phyloP scores from a whole-genome alignment of 73 alveolate genomes.

The Durusdinium trenchii region DNA sequence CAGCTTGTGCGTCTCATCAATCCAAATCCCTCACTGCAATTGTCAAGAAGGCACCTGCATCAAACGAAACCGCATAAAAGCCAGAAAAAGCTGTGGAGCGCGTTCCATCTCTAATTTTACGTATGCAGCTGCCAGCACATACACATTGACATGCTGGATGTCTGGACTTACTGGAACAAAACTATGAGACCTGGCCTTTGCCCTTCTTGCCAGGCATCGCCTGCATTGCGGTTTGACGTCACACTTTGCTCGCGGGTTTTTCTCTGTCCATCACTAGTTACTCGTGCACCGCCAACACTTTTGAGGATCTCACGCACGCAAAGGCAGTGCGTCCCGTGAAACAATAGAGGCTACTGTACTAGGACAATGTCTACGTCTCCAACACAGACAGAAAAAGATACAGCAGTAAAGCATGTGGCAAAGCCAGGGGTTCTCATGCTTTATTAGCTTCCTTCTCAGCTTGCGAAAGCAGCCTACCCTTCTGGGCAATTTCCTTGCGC shows the following conservation, averaged over 20 bases:
- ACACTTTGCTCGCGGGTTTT: too few species aligned
- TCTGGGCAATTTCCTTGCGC: slow-evolving; percentile 62
- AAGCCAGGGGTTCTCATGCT: neutral
- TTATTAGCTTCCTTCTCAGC: neutral
- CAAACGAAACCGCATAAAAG: neutral
- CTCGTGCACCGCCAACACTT: too few species aligned
- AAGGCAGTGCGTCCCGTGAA: too few species aligned
- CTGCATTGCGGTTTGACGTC: too few species aligned
- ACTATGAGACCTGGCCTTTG: slow-evolving; percentile 1
- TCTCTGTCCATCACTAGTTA: too few species aligned
- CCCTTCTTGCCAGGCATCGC: slow-evolving; percentile 25
- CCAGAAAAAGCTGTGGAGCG: neutral
- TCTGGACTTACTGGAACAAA: neutral
- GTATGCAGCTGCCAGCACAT: neutral
- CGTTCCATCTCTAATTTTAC: neutral
- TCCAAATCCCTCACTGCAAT: slow-evolving; percentile 2
- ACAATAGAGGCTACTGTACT: too few species aligned
- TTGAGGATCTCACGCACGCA: too few species aligned
- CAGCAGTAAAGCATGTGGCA: neutral
- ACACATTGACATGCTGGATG: neutral
- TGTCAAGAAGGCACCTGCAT: slow-evolving; percentile 1
- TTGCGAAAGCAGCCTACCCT: slow-evolving; percentile 39
- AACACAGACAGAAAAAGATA: neutral
- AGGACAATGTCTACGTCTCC: too few species aligned
- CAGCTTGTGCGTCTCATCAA: neutral